Conservation (phyloP, 495 filamentous ascomycete species). For the Chaetomium cochliodes region DNA sequence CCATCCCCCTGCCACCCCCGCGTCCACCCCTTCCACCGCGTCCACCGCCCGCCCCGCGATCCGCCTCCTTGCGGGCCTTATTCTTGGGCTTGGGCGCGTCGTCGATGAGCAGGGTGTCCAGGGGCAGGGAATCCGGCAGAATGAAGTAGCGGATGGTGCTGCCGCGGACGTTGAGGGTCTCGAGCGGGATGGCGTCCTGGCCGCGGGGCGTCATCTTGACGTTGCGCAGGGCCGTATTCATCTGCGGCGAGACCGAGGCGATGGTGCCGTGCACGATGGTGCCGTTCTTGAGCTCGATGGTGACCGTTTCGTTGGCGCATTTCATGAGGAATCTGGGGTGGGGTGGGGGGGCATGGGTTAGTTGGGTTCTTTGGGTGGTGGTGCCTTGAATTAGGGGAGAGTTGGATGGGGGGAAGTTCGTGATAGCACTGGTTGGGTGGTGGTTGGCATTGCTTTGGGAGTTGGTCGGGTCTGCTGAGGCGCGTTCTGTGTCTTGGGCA, state of each 20-base stretch:
- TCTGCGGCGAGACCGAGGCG: slow-evolving; percentile 88
- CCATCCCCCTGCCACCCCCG: slow-evolving; percentile 16
- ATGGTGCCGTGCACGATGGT: slow-evolving; percentile 96
- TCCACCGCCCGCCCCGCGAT: slow-evolving; percentile 57
- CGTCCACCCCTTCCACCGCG: slow-evolving; percentile 47
- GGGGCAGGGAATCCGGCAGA: slow-evolving; percentile 87
- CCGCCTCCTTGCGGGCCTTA: slow-evolving; percentile 93
- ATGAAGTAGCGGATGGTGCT: slow-evolving; percentile 40
- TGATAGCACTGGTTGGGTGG: neutral
- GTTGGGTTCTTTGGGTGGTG: neutral
- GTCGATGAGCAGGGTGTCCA: slow-evolving; percentile 92
- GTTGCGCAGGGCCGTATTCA: slow-evolving; percentile 91
- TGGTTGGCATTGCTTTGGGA: neutral
- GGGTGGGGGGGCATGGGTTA: neutral
- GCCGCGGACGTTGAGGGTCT: slow-evolving; percentile 80
- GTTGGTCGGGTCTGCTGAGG: neutral
- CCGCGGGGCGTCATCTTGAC: slow-evolving; percentile 92
- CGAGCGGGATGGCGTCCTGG: slow-evolving; percentile 80
- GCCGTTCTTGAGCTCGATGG: slow-evolving; percentile 96
- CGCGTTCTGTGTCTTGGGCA: neutral
- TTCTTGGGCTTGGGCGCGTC: slow-evolving; percentile 98
- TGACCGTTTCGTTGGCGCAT: slow-evolving; percentile 95
- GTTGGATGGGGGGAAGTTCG: neutral
- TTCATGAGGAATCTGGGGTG: slow-evolving; percentile 89
- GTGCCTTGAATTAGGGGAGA: neutral